Evolutionary conservation across 2,329 filamentous ascomycete species (phyloP).

Genomic region (Xylaria sp.): DNA sequence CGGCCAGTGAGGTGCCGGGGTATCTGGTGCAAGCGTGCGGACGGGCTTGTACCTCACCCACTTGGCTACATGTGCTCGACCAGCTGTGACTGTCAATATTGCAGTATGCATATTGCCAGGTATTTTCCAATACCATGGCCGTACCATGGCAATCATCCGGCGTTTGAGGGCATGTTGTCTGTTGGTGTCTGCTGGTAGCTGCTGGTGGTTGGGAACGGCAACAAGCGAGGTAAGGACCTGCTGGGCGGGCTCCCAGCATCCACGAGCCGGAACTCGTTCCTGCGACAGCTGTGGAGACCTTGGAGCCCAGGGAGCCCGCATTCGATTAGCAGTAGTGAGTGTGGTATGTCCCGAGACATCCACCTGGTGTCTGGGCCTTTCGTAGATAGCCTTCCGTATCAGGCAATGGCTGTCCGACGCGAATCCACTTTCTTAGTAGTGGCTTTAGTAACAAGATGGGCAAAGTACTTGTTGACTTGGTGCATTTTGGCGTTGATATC

Average conservation of each 20-base stretch:
- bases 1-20: slow-evolving; percentile 22
- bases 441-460: slow-evolving; percentile 29
- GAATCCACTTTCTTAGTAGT: slow-evolving; percentile 24
- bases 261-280: slow-evolving; percentile 47
- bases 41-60: slow-evolving; percentile 25
- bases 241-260: slow-evolving; percentile 25
- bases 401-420: slow-evolving; percentile 30
- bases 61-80: slow-evolving; percentile 28
- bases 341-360: slow-evolving; percentile 9
- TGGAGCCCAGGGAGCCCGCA: slow-evolving; percentile 41
- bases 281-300: slow-evolving; percentile 41
- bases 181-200: background rate
- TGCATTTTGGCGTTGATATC: slow-evolving; percentile 14
- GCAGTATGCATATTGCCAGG: slow-evolving; percentile 35
- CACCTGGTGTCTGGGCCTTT: slow-evolving; percentile 32
- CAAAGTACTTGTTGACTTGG: slow-evolving; percentile 12
- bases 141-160: slow-evolving; percentile 32
- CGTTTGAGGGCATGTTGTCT: slow-evolving; percentile 19
- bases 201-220: slow-evolving; percentile 15
- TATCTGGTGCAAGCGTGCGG: background rate
- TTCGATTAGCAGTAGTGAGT: slow-evolving; percentile 37
- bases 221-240: slow-evolving; percentile 22
- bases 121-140: slow-evolving; percentile 37
- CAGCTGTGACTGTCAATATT: slow-evolving; percentile 38
- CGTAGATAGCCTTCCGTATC: slow-evolving; percentile 31